These are phyloP conservation scores for Calonectria montana DNA, from an alignment of 2,329 filamentous ascomycete species.

Conservation along the genomic window DNA sequence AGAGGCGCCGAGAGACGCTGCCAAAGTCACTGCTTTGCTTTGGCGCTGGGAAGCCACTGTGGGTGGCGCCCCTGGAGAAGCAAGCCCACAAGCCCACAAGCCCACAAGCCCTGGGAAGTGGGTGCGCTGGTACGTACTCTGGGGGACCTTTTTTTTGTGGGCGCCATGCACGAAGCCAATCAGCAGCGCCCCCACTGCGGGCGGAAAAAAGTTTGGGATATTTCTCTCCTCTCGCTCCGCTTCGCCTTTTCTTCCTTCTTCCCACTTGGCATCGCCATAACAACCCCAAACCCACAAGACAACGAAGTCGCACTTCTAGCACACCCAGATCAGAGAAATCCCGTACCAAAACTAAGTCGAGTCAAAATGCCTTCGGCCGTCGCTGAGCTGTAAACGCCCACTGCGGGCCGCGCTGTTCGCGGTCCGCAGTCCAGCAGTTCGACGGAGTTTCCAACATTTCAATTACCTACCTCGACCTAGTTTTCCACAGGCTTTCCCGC, in stretches of 20 bases:
- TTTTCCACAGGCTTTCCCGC: slow-evolving; percentile 69
- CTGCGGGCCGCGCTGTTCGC: slow-evolving; percentile 71
- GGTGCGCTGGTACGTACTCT: slow-evolving; percentile 5
- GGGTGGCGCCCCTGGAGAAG: not conserved
- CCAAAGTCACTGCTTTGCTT: not conserved
- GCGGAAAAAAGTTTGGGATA: slow-evolving; percentile 44
- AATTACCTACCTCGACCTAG: slow-evolving; percentile 72
- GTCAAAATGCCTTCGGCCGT: slow-evolving; percentile 78
- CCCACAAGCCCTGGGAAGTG: not conserved
- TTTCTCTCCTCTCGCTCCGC: slow-evolving; percentile 42
- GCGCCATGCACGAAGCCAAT: slow-evolving; percentile 17
- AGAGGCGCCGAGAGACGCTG: slow-evolving; percentile 18
- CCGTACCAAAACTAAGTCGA: slow-evolving; percentile 75
- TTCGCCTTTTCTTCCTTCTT: slow-evolving; percentile 45
- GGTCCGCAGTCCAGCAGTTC: slow-evolving; percentile 89
- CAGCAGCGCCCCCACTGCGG: slow-evolving; percentile 36
- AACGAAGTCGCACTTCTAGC: slow-evolving; percentile 69
- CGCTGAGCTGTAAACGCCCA: slow-evolving; percentile 93
- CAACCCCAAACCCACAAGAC: slow-evolving; percentile 59
- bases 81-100: slow-evolving; percentile 12
- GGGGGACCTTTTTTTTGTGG: slow-evolving; percentile 9
- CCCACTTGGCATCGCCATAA: slow-evolving; percentile 47
- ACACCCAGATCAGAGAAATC: slow-evolving; percentile 48
- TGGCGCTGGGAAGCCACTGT: slow-evolving; percentile 11
- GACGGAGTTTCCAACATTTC: slow-evolving; percentile 71